phyloP scores from a whole-genome alignment of 2,329 filamentous ascomycete species.

The Fonsecaea pedrosoi region DNA sequence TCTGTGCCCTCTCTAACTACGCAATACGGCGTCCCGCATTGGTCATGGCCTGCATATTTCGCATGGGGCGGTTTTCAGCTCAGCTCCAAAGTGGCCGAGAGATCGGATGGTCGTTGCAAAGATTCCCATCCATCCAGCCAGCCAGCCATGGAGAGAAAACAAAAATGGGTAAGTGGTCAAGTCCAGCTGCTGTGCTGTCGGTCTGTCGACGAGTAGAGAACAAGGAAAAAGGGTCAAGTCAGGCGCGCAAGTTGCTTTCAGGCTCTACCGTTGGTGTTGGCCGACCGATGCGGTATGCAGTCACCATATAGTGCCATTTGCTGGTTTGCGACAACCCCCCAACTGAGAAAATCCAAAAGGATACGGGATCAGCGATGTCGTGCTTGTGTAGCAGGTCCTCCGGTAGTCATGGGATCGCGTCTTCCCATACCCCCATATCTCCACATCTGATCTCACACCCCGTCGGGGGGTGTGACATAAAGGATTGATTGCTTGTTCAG shows the following conservation, averaged over 20 bases:
- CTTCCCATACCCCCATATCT: background rate
- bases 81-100: background rate
- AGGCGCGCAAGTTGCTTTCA: background rate
- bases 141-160: background rate
- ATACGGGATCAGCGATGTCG: slow-evolving; percentile 1
- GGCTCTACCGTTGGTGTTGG: background rate
- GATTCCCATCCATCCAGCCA: background rate
- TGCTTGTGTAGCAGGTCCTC: background rate
- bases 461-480: background rate
- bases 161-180: background rate
- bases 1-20: background rate
- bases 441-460: slow-evolving; percentile 5
- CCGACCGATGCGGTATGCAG: slow-evolving; percentile 10
- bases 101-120: background rate
- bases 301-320: slow-evolving; percentile 17
- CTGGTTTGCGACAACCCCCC: background rate
- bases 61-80: background rate
- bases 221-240: background rate
- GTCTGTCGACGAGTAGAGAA: background rate
- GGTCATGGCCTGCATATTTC: background rate
- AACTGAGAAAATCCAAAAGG: slow-evolving; percentile 1
- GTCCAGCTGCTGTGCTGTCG: background rate
- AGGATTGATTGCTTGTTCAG: background rate
- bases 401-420: slow-evolving; percentile 8
- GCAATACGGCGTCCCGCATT: background rate